Percentiles rank a stretch among this genome's conserved stretches.
phyloP scores from a whole-genome alignment of 108 stramenopile species.

The Fragilariopsis cylindrus region DNA sequence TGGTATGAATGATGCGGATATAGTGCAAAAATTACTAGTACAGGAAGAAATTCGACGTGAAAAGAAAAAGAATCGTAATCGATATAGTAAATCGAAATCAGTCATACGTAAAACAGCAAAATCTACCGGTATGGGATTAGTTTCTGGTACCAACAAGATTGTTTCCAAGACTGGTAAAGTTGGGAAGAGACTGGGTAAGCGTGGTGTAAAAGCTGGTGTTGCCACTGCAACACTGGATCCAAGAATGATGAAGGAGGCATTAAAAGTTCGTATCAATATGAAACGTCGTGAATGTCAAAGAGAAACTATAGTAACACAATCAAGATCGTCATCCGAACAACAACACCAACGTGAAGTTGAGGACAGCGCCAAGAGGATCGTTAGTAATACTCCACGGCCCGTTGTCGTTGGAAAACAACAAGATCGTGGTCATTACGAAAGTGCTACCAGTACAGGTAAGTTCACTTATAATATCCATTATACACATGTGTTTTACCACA shows the following conservation, averaged over 20 bases:
- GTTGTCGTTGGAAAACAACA: not conserved
- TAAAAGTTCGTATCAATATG: slow-evolving; percentile 20
- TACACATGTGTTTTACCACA: too few species aligned
- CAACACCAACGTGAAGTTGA: not conserved
- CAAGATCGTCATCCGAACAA: not conserved
- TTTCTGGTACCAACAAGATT: slow-evolving; percentile 33
- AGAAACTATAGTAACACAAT: slow-evolving; percentile 5
- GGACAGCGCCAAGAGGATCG: not conserved
- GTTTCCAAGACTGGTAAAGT: slow-evolving; percentile 29
- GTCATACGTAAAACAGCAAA: slow-evolving; percentile 31
- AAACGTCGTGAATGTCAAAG: slow-evolving; percentile 37
- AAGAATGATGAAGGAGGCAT: slow-evolving; percentile 37
- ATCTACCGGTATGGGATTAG: slow-evolving; percentile 1
- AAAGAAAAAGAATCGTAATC: slow-evolving; percentile 25
- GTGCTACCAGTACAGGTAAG: too few species aligned
- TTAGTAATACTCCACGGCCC: not conserved
- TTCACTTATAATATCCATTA: too few species aligned
- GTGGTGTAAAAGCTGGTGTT: slow-evolving; percentile 32
- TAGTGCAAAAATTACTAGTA: slow-evolving; percentile 24
- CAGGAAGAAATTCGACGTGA: slow-evolving; percentile 17
- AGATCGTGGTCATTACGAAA: too few species aligned
- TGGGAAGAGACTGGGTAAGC: slow-evolving; percentile 24
- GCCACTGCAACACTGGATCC: slow-evolving; percentile 41
- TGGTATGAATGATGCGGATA: slow-evolving; percentile 25
- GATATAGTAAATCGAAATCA: slow-evolving; percentile 34